phyloP scores from a whole-genome alignment of 768 basidiomycete genomes.

The Tricholomella constricta region DNA sequence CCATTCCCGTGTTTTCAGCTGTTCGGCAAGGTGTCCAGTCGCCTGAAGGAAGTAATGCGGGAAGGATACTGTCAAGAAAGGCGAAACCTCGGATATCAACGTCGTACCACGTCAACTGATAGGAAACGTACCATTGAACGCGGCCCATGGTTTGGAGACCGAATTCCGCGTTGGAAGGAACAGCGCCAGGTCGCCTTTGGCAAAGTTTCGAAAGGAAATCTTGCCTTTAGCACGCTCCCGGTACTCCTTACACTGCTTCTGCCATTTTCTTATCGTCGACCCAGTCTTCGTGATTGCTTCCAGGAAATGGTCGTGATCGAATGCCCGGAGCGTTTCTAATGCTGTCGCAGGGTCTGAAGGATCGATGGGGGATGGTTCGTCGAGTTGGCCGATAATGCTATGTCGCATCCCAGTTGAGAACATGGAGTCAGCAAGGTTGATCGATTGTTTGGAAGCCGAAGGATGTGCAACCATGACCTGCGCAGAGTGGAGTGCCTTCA shows the following conservation, averaged over 20 bases:
- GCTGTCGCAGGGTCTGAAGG: constrained; percentile 73
- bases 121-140: constrained; percentile 82
- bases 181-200: constrained; percentile 92
- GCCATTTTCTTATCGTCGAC: constrained; percentile 93
- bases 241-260: constrained; percentile 96
- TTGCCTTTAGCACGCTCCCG: constrained; percentile 95
- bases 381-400: constrained; percentile 50
- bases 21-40: constrained; percentile 82
- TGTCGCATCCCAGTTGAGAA: constrained; percentile 56
- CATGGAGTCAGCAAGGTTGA: constrained; percentile 49
- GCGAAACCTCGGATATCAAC: constrained; percentile 38
- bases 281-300: constrained; percentile 81
- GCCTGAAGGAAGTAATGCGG: constrained; percentile 97
- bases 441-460: constrained; percentile 45
- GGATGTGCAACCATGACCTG: constrained; percentile 61
- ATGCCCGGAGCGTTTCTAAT: constrained; percentile 67
- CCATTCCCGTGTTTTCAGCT: constrained; percentile 91
- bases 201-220: constrained; percentile 94
- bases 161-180: constrained; percentile 97
- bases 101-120: not conserved
- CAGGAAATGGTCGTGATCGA: constrained; percentile 84
- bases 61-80: constrained; percentile 71
- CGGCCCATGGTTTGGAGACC: constrained; percentile 93
- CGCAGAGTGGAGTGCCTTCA: constrained; percentile 65
- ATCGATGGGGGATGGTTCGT: constrained; percentile 76